Evolutionary conservation across 2,329 filamentous ascomycete species (phyloP), one percentile per base, ranked within the genome.

Genomic region (Amphichorda felina): DNA sequence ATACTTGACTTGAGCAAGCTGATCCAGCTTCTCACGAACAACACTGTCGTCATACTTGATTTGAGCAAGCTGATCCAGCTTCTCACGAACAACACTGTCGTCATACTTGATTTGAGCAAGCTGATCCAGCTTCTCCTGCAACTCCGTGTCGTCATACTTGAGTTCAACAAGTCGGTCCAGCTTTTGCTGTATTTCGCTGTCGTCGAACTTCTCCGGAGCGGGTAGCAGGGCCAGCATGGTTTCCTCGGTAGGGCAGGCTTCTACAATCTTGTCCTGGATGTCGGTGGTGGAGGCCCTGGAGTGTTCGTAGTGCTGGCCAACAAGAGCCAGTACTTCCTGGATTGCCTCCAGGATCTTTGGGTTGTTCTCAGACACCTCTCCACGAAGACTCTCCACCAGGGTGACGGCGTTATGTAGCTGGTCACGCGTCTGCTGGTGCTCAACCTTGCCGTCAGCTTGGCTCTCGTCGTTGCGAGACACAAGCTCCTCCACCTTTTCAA

Each of bases 241-340:
- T n/a, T 68, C 66, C 42, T 80, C 71, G 2, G 68, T 68, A 9
- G 69, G 66, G 49, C 73, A 76, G 37, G 75, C 61, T 37, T 82
- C 75, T 37, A 77, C 60, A 40, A 80, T 72, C 50, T 68, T 72
- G 40, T 71, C 65, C 43, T 75, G 63, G 17, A 80, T 63, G 3
- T 66, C 62, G 6, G 56, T 66, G 1, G 66, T 61, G 1, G 79
- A 71, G 30, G 72, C 69, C 56, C 88, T 86, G 11, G 86, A 82
- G 51, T 94, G 84, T 46, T 94, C 86, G 49, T 82, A 94, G 53
- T 96, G 88, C 51, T 93, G 75, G 17, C 77, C 81, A 37, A 94
- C 83, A 17, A 93, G 69, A 7, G 76, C 66, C 27, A 93, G 68
- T n/a, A 96, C 77, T 48, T 95, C 84, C 47, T 86, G 82, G 44